Conservation (phyloP, 441 rosid genomes). For the Brassica balearica region DNA sequence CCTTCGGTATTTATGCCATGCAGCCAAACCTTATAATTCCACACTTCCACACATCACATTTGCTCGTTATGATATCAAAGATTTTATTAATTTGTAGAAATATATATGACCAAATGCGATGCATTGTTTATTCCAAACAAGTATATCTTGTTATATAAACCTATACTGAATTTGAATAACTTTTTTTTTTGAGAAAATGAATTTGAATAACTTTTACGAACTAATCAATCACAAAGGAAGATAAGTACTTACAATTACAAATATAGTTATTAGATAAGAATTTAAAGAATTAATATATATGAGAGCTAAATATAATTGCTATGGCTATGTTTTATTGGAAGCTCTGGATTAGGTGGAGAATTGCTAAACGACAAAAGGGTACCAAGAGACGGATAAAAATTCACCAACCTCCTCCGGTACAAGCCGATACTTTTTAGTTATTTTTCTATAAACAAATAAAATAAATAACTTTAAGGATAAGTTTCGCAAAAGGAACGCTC, state of each 20-base stretch:
- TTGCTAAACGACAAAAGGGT: constrained; percentile 29
- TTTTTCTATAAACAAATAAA: background rate
- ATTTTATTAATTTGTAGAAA: background rate
- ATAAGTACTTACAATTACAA: background rate
- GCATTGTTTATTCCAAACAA: constrained; percentile 17
- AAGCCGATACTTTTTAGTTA: constrained; percentile 22
- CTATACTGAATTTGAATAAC: background rate
- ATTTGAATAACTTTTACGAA: background rate
- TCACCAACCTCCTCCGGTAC: constrained; percentile 38
- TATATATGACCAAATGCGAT: constrained; percentile 17
- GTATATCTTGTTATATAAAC: constrained; percentile 3
- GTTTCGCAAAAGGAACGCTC: constrained; percentile 7
- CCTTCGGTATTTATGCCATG: constrained; percentile 10
- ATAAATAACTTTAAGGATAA: constrained; percentile 31
- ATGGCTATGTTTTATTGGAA: constrained; percentile 14
- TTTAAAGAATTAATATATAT: background rate
- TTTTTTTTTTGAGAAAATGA: background rate
- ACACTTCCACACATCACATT: background rate
- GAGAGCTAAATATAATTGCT: background rate
- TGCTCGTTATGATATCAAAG: background rate
- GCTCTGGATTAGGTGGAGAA: constrained; percentile 19
- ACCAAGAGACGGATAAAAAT: constrained; percentile 13
- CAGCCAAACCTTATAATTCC: background rate
- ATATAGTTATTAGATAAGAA: background rate
- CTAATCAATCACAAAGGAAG: background rate